A percentile compares a stretch with the other conserved stretches of the same genome.
These are phyloP conservation scores for Salpingoeca rosetta DNA, from an alignment of 78 protist genomes.

Conservation along the genomic window DNA sequence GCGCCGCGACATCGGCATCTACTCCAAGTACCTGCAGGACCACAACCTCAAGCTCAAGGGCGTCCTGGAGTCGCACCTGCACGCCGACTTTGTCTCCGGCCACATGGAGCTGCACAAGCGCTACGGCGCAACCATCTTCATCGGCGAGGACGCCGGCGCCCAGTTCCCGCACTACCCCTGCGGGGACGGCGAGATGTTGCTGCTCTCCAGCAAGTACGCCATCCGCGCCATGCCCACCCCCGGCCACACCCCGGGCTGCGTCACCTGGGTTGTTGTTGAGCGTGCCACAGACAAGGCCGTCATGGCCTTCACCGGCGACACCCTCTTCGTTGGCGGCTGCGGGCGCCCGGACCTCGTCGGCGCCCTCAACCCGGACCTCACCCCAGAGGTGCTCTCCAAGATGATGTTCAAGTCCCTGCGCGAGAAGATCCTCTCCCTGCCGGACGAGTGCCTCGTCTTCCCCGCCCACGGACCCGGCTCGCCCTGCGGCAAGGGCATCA, in stretches of 20 bases:
- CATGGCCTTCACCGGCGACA: constrained; percentile 39
- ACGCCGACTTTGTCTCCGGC: constrained; percentile 26
- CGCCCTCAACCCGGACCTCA: background rate
- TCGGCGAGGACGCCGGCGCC: constrained; percentile 2
- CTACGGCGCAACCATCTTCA: background rate
- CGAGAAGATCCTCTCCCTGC: background rate
- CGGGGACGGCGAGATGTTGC: background rate
- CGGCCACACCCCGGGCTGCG: constrained; percentile 15
- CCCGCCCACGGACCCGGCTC: constrained; percentile 23
- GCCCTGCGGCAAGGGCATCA: constrained; percentile 7
- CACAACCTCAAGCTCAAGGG: background rate
- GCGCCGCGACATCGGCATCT: constrained; percentile 8
- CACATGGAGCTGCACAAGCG: constrained; percentile 5
- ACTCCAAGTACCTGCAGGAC: background rate
- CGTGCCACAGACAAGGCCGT: background rate
- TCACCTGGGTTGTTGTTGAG: background rate
- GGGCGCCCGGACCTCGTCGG: constrained; percentile 26
- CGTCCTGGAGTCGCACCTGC: constrained; percentile 9
- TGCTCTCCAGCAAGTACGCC: background rate
- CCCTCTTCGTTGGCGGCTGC: constrained; percentile 31
- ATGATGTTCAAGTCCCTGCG: background rate
- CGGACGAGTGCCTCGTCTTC: background rate
- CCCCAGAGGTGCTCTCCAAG: background rate
- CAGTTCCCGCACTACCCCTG: background rate
- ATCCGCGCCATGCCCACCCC: constrained; percentile 5